These are phyloP conservation scores for Daedaleopsis nitida DNA, from an alignment of 768 basidiomycete genomes.

Conservation along the genomic window DNA sequence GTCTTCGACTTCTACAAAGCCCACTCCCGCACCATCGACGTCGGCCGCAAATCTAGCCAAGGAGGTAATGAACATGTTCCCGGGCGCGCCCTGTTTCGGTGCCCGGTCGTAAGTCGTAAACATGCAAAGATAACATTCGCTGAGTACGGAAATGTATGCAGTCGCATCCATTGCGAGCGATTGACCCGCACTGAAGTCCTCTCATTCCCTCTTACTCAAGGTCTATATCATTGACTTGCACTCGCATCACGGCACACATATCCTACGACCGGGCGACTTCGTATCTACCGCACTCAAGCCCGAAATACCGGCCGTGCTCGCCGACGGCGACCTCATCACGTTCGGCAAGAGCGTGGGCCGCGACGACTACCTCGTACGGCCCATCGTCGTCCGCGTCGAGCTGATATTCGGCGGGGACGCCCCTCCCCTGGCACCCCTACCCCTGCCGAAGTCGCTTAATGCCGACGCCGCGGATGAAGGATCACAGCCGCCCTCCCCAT, in stretches of 20 bases:
- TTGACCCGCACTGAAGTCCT: constrained; percentile 24
- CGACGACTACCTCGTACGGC: constrained; percentile 59
- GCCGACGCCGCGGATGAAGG: constrained; percentile 5
- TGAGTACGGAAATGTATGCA: constrained; percentile 64
- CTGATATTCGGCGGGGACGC: constrained; percentile 41
- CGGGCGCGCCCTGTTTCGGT: constrained; percentile 63
- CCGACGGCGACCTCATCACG: constrained; percentile 71
- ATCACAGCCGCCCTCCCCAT: constrained; percentile 1
- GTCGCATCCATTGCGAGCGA: not conserved
- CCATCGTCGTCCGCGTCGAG: constrained; percentile 63
- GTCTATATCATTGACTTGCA: constrained; percentile 68
- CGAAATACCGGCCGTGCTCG: constrained; percentile 56
- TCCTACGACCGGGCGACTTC: constrained; percentile 55
- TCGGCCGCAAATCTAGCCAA: constrained; percentile 66
- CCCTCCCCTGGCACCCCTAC: constrained; percentile 7
- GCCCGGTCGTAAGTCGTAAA: constrained; percentile 76
- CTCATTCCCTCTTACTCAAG: constrained; percentile 38
- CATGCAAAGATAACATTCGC: constrained; percentile 80
- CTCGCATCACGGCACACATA: constrained; percentile 78
- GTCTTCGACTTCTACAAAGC: constrained; percentile 54
- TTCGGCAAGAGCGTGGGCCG: constrained; percentile 78
- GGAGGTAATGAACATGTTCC: constrained; percentile 40
- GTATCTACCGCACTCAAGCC: constrained; percentile 51
- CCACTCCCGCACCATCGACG: constrained; percentile 52
- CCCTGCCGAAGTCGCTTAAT: constrained; percentile 11